Evolutionary conservation across 306 rosid species (phyloP).

Genomic region (Lablab purpureus): DNA sequence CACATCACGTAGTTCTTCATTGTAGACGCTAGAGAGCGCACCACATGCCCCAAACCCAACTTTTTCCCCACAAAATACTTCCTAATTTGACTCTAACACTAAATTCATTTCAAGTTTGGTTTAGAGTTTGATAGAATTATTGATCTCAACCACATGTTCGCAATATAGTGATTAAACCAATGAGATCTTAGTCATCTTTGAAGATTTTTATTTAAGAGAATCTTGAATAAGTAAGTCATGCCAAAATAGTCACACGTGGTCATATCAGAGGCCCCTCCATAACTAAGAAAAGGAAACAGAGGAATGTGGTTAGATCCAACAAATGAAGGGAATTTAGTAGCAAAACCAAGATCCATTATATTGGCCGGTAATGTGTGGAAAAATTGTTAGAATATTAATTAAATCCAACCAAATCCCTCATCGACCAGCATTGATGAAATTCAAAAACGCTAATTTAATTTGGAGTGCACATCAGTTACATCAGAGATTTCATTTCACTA

Average conservation of each 20-base stretch:
- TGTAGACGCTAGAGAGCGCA: neutral
- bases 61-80: neutral
- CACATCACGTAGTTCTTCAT: neutral
- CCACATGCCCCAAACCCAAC: neutral
- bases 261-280: neutral
- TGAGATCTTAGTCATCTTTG: neutral
- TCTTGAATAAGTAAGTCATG: neutral
- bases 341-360: constrained; percentile 49
- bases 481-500: constrained; percentile 8
- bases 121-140: neutral
- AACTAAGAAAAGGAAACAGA: constrained; percentile 3
- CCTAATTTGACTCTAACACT: neutral
- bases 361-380: constrained; percentile 42
- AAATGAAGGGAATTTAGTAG: constrained; percentile 26
- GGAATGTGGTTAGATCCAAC: constrained; percentile 41
- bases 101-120: neutral
- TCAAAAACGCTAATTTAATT: neutral
- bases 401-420: constrained; percentile 7
- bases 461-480: constrained; percentile 1
- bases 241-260: constrained; percentile 27
- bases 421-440: constrained; percentile 35
- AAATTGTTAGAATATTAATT: neutral
- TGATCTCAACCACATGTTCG: neutral
- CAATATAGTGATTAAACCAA: neutral
- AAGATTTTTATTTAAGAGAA: constrained; percentile 4